Evolutionary conservation across 176 grass and related monocot species (phyloP), one percentile per base, ranked within the genome.

Genomic region (Cenchrus fungigraminus): DNA sequence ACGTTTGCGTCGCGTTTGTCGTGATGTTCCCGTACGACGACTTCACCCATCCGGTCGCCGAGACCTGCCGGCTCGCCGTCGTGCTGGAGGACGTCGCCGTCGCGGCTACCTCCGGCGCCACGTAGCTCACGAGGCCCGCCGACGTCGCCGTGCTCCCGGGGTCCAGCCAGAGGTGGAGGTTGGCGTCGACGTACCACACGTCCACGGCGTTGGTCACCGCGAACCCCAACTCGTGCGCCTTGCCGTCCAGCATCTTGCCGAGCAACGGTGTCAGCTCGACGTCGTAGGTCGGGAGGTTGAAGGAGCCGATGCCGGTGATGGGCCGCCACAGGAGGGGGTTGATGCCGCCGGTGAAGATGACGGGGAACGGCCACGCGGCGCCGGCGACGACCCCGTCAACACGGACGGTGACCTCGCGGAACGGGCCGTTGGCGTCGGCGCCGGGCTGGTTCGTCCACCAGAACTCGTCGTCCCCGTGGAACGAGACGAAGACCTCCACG

Each of bases 291-390:
- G 95, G 92, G 4, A 97, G 46, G 40, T 92, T 79, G 85, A 97
- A 97, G 46, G 95, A 97, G 25, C 92, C 92, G 82, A 97, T 94
- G 84, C 88, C 85, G 34, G 95, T 89, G 75, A 97, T 94, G 31
- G 95, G 95, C 19, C 88, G 93, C 95, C 95, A 97, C 7, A 97
- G 78, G 44, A 92, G 80, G 20, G 94, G 94, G 71, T 90, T 83
- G 57, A 97, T 52, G 47, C 94, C 94, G 12, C 92, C 94, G 16
- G 94, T 89, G 76, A 92, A 92, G 86, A 97, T 85, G 22, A 97
- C 92, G 1, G 94, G 89, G 81, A 94, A 97, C 44, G 94, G 94
- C 94, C 94, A 97, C 59, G 80, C 86, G 8, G 86, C 86, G 20
- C 88, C 92, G 14, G 86, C 79, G 60, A 94, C 71, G 56, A 73